These are phyloP conservation scores for Pelargonium nanum DNA, from an alignment of 345 rosid genomes.

Conservation along the genomic window DNA sequence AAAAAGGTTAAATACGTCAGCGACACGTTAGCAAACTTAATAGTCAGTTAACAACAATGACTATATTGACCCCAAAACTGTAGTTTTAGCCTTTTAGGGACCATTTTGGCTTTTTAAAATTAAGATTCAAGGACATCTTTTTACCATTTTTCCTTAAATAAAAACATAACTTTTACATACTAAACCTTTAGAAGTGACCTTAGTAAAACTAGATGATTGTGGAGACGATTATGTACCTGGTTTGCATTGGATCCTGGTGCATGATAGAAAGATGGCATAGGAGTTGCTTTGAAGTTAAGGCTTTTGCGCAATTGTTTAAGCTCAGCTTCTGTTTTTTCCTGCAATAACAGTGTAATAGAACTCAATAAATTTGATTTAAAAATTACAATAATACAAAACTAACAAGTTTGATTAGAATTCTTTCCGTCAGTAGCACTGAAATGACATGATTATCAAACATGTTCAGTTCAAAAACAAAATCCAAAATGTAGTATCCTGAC, in stretches of 20 bases:
- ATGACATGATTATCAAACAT: no score
- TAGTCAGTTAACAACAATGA: no score
- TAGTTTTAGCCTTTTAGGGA: no score
- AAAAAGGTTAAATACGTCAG: no score
- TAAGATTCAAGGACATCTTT: no score
- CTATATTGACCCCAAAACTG: no score
- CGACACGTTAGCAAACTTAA: no score
- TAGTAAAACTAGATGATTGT: neutral
- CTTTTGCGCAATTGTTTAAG: conserved; percentile 54
- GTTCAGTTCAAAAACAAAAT: no score
- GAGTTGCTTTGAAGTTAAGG: conserved; percentile 79
- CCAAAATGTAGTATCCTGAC: no score
- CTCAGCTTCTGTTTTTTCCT: conserved; percentile 62
- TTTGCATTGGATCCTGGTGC: conserved; percentile 24
- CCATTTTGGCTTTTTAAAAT: no score
- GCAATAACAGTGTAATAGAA: conserved; percentile 13
- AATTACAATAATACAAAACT: neutral
- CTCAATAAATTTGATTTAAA: neutral
- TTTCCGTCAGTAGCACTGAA: no score
- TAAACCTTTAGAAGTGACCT: neutral
- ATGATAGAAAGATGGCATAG: conserved; percentile 84
- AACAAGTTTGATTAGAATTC: neutral
- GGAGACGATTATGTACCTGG: conserved; percentile 34
- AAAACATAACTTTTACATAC: neutral
- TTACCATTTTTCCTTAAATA: neutral